phyloP scores from a whole-genome alignment of 2,329 filamentous ascomycete genomes.

The Samsoniella hepiali region DNA sequence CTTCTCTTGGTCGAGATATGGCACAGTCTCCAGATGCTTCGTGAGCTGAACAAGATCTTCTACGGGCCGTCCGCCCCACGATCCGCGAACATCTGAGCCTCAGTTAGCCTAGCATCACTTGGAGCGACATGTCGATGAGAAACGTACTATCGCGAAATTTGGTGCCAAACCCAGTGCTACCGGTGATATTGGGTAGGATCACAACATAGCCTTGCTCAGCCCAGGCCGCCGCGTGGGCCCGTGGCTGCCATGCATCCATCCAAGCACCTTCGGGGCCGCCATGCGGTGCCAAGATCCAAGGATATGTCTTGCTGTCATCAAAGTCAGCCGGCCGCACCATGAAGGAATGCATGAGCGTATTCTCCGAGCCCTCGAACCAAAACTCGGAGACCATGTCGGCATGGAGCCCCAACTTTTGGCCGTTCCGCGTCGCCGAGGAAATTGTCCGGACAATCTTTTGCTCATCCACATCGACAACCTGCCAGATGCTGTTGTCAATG shows the following conservation, averaged over 20 bases:
- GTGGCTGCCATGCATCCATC: constrained; percentile 51
- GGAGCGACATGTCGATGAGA: neutral
- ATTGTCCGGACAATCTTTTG: constrained; percentile 27
- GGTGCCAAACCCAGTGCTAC: constrained; percentile 54
- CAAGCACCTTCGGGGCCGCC: constrained; percentile 45
- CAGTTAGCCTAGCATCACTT: constrained; percentile 21
- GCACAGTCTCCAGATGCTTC: constrained; percentile 46
- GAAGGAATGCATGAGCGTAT: constrained; percentile 38
- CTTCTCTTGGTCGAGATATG: constrained; percentile 52
- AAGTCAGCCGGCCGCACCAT: constrained; percentile 39
- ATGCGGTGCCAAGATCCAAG: constrained; percentile 37
- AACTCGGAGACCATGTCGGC: constrained; percentile 38
- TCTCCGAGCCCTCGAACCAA: constrained; percentile 38
- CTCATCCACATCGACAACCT: constrained; percentile 30
- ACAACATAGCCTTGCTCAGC: constrained; percentile 61
- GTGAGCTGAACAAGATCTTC: constrained; percentile 54
- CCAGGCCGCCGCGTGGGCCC: constrained; percentile 53
- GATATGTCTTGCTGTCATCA: constrained; percentile 35
- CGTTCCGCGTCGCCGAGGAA: constrained; percentile 31
- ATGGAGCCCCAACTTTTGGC: constrained; percentile 33
- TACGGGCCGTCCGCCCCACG: constrained; percentile 54
- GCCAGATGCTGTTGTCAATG: constrained; percentile 38
- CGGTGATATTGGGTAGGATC: constrained; percentile 57
- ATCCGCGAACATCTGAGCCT: constrained; percentile 46
- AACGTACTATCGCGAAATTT: constrained; percentile 32